phyloP scores from a whole-genome alignment of 192 early-diverging fungal species.

The Coemansia sp. region DNA sequence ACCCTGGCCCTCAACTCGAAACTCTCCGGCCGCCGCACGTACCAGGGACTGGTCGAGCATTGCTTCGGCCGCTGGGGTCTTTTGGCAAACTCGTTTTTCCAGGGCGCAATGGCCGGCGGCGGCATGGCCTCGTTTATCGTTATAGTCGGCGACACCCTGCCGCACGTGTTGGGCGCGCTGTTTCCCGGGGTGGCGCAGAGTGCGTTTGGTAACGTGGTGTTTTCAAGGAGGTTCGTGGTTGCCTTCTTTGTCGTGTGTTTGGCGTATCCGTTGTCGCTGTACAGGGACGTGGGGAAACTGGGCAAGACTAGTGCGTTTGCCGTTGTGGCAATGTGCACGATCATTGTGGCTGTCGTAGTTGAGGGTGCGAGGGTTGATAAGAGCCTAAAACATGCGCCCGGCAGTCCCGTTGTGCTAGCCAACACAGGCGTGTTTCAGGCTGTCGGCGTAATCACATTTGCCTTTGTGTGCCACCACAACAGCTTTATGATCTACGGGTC shows the following conservation, averaged over 20 bases:
- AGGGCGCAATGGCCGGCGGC: slow-evolving; percentile 92
- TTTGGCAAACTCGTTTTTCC: slow-evolving; percentile 79
- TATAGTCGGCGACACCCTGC: slow-evolving; percentile 83
- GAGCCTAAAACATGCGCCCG: slow-evolving; percentile 47
- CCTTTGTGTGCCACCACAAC: slow-evolving; percentile 97
- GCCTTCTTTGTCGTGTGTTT: slow-evolving; percentile 71
- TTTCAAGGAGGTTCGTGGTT: slow-evolving; percentile 72
- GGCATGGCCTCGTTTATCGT: slow-evolving; percentile 59
- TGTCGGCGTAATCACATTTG: slow-evolving; percentile 90
- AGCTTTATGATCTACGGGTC: slow-evolving; percentile 89
- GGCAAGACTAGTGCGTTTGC: slow-evolving; percentile 87
- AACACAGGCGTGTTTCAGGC: slow-evolving; percentile 74
- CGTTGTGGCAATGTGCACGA: slow-evolving; percentile 75
- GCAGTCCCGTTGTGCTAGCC: slow-evolving; percentile 22
- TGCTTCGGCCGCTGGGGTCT: slow-evolving; percentile 80
- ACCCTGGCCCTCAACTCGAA: slow-evolving; percentile 74
- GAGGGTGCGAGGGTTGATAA: slow-evolving; percentile 63
- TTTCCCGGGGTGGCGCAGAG: slow-evolving; percentile 57
- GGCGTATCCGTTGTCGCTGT: slow-evolving; percentile 82
- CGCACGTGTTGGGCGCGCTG: slow-evolving; percentile 73
- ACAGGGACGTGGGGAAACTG: slow-evolving; percentile 83
- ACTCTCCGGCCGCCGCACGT: slow-evolving; percentile 71
- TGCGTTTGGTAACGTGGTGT: slow-evolving; percentile 60
- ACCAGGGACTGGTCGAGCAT: slow-evolving; percentile 79
- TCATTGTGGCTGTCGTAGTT: slow-evolving; percentile 66